These are phyloP conservation scores for Chloranthus sessilifolius DNA, from an alignment of 164 flowering plant genomes.

Conservation along the genomic window DNA sequence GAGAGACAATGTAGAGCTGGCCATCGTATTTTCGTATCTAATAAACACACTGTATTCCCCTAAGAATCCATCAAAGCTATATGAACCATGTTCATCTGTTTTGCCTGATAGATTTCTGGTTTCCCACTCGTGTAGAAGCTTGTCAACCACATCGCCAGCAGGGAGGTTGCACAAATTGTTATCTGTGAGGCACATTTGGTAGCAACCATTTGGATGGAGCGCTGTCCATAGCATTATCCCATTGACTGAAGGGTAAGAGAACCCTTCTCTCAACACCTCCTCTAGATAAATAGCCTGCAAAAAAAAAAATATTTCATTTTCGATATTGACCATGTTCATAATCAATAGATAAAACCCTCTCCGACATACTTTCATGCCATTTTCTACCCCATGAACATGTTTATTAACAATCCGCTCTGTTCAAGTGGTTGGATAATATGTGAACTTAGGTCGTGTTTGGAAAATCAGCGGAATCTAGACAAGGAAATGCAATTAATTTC, in stretches of 20 bases:
- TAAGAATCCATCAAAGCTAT: constrained; percentile 64
- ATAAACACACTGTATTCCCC: constrained; percentile 65
- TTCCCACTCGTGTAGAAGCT: constrained; percentile 71
- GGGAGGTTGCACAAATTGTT: constrained; percentile 60
- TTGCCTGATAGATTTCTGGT: constrained; percentile 37
- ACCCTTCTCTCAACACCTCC: constrained; percentile 80
- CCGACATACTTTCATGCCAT: too few species aligned
- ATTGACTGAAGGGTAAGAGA: constrained; percentile 75
- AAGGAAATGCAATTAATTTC: too few species aligned
- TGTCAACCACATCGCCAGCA: constrained; percentile 74
- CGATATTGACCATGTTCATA: too few species aligned
- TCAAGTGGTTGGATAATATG: too few species aligned
- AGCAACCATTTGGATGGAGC: constrained; percentile 63
- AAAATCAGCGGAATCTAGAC: too few species aligned
- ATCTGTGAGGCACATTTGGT: constrained; percentile 89
- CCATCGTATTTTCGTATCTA: constrained; percentile 26
- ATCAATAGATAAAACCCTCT: too few species aligned
- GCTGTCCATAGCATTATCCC: constrained; percentile 95
- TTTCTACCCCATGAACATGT: too few species aligned
- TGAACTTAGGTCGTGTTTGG: too few species aligned
- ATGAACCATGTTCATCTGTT: constrained; percentile 64
- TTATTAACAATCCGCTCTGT: too few species aligned
- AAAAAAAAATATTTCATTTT: too few species aligned
- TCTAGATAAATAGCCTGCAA: constrained; percentile 72
- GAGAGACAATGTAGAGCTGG: constrained; percentile 51